phyloP scores from a whole-genome alignment of 2,329 filamentous ascomycete genomes.

The Penicillium concentricum region DNA sequence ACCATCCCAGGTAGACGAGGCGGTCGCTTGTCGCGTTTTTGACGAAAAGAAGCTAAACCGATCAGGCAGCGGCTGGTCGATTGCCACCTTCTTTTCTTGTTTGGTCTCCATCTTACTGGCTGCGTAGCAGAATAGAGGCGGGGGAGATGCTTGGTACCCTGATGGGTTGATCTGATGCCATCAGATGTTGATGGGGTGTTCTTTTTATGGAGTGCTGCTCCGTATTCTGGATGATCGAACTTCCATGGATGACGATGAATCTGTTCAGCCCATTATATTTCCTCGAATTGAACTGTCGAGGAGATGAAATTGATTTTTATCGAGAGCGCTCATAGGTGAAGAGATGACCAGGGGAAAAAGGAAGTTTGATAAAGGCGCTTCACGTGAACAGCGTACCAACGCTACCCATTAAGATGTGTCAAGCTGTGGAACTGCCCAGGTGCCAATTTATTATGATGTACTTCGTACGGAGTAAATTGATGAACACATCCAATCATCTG shows the following conservation, averaged over 20 bases:
- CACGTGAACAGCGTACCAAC: slow-evolving; percentile 7
- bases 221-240: neutral
- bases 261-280: slow-evolving; percentile 1
- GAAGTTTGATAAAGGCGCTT: neutral
- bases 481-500: neutral
- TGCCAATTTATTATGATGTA: neutral
- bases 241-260: neutral
- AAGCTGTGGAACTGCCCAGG: neutral
- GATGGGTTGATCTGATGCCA: neutral
- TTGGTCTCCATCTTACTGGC: neutral
- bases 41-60: slow-evolving; percentile 96
- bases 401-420: slow-evolving; percentile 13
- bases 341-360: neutral
- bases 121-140: neutral
- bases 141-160: neutral
- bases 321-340: neutral
- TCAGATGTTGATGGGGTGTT: neutral
- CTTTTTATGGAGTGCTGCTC: neutral
- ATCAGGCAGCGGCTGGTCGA: slow-evolving; percentile 57
- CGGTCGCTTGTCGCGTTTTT: slow-evolving; percentile 60
- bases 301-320: neutral
- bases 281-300: neutral
- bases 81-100: slow-evolving; percentile 1
- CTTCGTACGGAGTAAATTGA: neutral
- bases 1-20: slow-evolving; percentile 21